Percentiles rank a stretch among this genome's conserved stretches.
Conservation (phyloP, 75 land plant genomes). For the Azolla pinnata region DNA sequence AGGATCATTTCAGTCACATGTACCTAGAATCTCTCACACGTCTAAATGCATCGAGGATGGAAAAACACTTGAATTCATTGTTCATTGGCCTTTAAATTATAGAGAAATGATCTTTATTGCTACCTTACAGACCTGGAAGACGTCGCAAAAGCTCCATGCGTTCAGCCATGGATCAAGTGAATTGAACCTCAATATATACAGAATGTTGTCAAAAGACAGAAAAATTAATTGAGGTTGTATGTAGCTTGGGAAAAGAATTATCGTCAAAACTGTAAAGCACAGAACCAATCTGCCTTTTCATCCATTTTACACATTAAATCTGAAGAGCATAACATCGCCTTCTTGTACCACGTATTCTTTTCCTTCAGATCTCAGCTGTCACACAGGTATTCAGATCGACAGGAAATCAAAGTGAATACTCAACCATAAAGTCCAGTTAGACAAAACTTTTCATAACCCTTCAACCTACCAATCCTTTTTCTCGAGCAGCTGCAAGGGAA, state of each 20-base stretch:
- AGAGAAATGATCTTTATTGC: too few relatives aligned
- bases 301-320: conserved; percentile 64
- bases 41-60: neutral
- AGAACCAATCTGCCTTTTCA: neutral
- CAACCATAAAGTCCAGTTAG: neutral
- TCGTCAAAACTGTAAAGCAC: neutral
- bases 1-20: neutral
- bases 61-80: too few relatives aligned
- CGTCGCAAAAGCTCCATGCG: too few relatives aligned
- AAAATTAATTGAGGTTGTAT: neutral
- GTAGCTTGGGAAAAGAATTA: neutral
- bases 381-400: neutral
- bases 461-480: conserved; percentile 81
- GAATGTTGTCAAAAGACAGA: neutral
- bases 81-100: too few relatives aligned
- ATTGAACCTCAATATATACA: neutral
- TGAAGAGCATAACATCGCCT: conserved; percentile 96
- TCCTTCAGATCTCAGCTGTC: conserved; percentile 86
- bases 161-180: neutral
- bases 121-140: too few relatives aligned
- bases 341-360: conserved; percentile 90
- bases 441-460: neutral
- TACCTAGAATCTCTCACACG: neutral
- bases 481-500: conserved; percentile 79
- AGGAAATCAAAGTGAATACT: neutral